These are phyloP conservation scores for Apiospora aurea DNA, from an alignment of 2,329 filamentous ascomycete genomes.

Conservation along the genomic window DNA sequence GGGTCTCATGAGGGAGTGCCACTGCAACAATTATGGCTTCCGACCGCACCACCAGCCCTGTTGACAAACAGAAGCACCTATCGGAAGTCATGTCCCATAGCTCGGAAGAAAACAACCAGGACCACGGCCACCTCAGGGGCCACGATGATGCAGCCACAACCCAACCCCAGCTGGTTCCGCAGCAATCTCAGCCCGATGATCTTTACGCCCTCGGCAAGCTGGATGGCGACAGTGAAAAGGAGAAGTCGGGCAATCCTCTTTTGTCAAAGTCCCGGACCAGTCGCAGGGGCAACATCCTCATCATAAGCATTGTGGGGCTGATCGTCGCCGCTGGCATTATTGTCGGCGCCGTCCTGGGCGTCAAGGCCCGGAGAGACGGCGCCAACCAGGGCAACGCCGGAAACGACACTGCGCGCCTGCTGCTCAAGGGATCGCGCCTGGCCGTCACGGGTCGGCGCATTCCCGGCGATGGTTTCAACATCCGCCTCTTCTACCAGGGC, in stretches of 20 bases:
- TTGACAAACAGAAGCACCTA: slow-evolving; percentile 9
- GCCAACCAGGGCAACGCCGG: not conserved
- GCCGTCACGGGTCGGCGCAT: slow-evolving; percentile 31
- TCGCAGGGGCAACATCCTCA: slow-evolving; percentile 24
- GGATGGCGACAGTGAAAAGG: slow-evolving; percentile 21
- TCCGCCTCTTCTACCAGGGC: slow-evolving; percentile 33
- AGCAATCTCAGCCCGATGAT: slow-evolving; percentile 21
- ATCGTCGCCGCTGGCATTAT: slow-evolving; percentile 23
- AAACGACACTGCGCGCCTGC: slow-evolving; percentile 18
- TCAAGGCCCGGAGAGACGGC: slow-evolving; percentile 22
- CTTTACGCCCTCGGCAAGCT: slow-evolving; percentile 22
- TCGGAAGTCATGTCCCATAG: slow-evolving; percentile 11
- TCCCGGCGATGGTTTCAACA: slow-evolving; percentile 30
- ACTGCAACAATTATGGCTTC: slow-evolving; percentile 16
- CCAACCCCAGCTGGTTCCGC: not conserved
- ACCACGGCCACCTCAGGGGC: not conserved
- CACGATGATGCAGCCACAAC: slow-evolving; percentile 14
- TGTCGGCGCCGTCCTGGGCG: slow-evolving; percentile 23
- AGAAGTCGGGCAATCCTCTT: slow-evolving; percentile 21
- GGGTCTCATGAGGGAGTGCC: slow-evolving; percentile 22
- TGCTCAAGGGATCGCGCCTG: slow-evolving; percentile 24
- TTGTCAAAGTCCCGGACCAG: slow-evolving; percentile 21
- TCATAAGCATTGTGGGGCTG: slow-evolving; percentile 15
- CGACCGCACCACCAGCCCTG: slow-evolving; percentile 16
- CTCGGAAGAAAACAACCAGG: slow-evolving; percentile 9